These are phyloP conservation scores for Sporisorium graminicola DNA, from an alignment of 1,284 basidiomycete species.

Conservation along the genomic window DNA sequence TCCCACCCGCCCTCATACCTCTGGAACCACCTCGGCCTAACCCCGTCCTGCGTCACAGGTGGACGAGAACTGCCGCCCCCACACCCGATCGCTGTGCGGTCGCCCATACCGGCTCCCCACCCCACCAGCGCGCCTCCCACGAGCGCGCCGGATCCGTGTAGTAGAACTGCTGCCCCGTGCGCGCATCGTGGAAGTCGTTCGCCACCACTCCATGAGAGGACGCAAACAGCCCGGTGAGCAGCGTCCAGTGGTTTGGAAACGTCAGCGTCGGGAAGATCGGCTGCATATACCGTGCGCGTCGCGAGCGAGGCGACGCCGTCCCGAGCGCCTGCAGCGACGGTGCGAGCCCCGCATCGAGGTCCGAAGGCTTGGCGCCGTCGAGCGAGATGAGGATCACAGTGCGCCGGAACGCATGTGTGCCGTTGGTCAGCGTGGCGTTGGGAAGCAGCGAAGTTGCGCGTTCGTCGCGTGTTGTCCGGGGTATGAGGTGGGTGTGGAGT, in stretches of 20 bases:
- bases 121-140: constrained; percentile 54
- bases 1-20: constrained; percentile 50
- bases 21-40: constrained; percentile 41
- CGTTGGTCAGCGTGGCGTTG: constrained; percentile 29
- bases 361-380: constrained; percentile 87
- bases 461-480: neutral
- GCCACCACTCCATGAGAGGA: constrained; percentile 82
- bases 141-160: constrained; percentile 48
- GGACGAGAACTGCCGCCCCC: constrained; percentile 49
- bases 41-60: constrained; percentile 31
- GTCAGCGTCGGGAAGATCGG: constrained; percentile 90
- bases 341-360: constrained; percentile 83
- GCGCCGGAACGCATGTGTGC: constrained; percentile 64
- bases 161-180: constrained; percentile 37
- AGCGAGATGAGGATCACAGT: constrained; percentile 87
- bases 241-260: constrained; percentile 75
- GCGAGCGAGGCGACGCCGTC: neutral
- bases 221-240: constrained; percentile 71
- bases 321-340: constrained; percentile 75
- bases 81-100: constrained; percentile 35
- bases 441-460: constrained; percentile 11
- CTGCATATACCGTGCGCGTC: constrained; percentile 73
- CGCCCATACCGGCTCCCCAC: constrained; percentile 54
- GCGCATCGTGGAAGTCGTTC: constrained; percentile 79
- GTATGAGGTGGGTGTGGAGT: constrained; percentile 7